phyloP scores from a whole-genome alignment of 2,329 filamentous ascomycete species.

The Phialocephala sp. region DNA sequence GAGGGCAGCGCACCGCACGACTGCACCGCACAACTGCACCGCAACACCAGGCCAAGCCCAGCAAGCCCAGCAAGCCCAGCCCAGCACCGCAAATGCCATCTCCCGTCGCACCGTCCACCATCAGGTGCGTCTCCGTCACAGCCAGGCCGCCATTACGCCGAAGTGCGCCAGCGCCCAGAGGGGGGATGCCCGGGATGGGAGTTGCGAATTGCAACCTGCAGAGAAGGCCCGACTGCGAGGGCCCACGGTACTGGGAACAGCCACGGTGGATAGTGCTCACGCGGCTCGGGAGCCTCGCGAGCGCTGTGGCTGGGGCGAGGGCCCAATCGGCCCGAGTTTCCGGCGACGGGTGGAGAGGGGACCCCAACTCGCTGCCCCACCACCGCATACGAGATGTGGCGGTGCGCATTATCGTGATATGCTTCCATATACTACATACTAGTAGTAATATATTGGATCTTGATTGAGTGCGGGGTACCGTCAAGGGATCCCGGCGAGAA shows the following conservation, averaged over 20 bases:
- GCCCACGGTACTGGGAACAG: constrained; percentile 9
- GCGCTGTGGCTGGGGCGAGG: background rate
- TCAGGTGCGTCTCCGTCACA: background rate
- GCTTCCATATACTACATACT: too few species aligned
- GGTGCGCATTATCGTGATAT: too few species aligned
- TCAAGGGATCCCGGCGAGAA: background rate
- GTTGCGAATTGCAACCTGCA: background rate
- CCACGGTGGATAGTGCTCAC: background rate
- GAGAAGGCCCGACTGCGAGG: background rate
- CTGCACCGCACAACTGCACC: too few species aligned
- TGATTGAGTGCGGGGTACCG: too few species aligned
- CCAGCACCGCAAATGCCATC: background rate
- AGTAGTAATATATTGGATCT: too few species aligned
- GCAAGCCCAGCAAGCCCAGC: too few species aligned
- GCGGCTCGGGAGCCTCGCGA: background rate
- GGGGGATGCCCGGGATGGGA: background rate
- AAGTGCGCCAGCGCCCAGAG: background rate
- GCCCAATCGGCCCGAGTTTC: too few species aligned
- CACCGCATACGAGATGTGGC: too few species aligned
- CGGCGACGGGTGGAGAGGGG: too few species aligned
- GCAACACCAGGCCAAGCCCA: too few species aligned
- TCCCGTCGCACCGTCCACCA: background rate
- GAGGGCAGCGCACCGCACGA: too few species aligned
- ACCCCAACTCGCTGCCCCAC: too few species aligned
- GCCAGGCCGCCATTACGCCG: background rate